A percentile compares a stretch with the other conserved stretches of the same genome.
phyloP scores from a whole-genome alignment of 768 basidiomycete species.

The Lentinula edodes region DNA sequence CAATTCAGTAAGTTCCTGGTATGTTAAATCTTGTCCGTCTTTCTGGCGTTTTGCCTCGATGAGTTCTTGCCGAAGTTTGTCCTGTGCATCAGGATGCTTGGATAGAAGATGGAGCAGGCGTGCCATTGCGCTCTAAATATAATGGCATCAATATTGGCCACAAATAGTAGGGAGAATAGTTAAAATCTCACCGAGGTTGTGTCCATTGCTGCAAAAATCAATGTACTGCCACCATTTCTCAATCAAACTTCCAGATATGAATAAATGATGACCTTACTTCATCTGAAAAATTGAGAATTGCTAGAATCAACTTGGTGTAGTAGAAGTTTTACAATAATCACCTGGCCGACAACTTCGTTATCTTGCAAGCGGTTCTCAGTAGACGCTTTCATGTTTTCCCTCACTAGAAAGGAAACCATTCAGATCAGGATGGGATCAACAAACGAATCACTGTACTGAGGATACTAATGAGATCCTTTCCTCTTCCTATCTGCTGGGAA shows the following conservation, averaged over 20 bases:
- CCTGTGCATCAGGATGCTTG: conserved; percentile 29
- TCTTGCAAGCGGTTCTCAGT: conserved; percentile 27
- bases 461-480: conserved; percentile 31
- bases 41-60: conserved; percentile 17
- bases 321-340: conserved; percentile 6
- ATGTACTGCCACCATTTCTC: conserved; percentile 17
- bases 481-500: conserved; percentile 20
- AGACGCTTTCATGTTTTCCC: conserved; percentile 25
- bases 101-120: conserved; percentile 28
- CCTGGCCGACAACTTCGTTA: conserved; percentile 30
- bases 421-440: not conserved
- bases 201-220: conserved; percentile 37
- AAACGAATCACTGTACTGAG: conserved; percentile 15
- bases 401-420: conserved; percentile 17
- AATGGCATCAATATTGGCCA: no score
- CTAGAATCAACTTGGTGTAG: no score
- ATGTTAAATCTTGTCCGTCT: conserved; percentile 22
- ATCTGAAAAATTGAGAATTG: not conserved
- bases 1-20: conserved; percentile 29
- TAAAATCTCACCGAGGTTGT: conserved; percentile 26
- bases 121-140: conserved; percentile 19
- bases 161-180: not conserved
- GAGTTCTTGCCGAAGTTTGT: conserved; percentile 30
- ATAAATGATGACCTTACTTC: not conserved
- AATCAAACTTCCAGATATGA: not conserved